Evolutionary conservation across 1,284 basidiomycete genomes (phyloP), one percentile per base, ranked within the genome.

Genomic region (Coniophora puteana): DNA sequence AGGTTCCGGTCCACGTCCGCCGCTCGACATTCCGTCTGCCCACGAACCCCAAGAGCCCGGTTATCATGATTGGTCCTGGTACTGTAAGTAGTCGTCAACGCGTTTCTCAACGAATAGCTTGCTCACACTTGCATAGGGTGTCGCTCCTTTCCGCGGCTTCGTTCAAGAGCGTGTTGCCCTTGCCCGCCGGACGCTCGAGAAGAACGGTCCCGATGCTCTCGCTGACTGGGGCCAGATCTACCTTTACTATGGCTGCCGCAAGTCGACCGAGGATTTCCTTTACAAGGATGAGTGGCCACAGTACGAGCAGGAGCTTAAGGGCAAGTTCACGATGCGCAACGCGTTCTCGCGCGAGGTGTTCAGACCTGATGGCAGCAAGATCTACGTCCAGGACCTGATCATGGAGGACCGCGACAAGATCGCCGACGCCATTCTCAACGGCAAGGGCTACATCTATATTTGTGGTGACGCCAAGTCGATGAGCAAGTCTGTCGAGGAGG

Each of bases 21-120:
- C 80, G 96, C 40, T 95, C 92, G 18, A 98, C 93, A 10, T 99
- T 99, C 83, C 78, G 95, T 41, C 69, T 99, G 44, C 95, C 95
- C 5, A 98, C 95, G 12, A 93, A 91, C 61, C 95, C 95, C 40
- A 97, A 96, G 76, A 94, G 92, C 46, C 95, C 95, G 3, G 87
- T 99, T 44, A 93, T 99, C 65, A 98, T 99, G 95, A 82, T 99
- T 60, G 95, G 95, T 40, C 95, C 95, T 44, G 95, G 95, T 43
- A 98, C 94, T 47, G 93, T 94, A 58, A 70, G 88, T 77, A 23
- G 22, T 33, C 47, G 11, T 21, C 26, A 32, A 16, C 24, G 35
- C 25, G n/a, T 35, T 38, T 48, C 8, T 47, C 41, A 20, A n/a
- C n/a, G n/a, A n/a, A 41, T 30, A 49, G 41, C 24, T 41, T 14